Conservation (phyloP, 1,284 basidiomycete genomes). For the Erythrobasidium hasegawianum region DNA sequence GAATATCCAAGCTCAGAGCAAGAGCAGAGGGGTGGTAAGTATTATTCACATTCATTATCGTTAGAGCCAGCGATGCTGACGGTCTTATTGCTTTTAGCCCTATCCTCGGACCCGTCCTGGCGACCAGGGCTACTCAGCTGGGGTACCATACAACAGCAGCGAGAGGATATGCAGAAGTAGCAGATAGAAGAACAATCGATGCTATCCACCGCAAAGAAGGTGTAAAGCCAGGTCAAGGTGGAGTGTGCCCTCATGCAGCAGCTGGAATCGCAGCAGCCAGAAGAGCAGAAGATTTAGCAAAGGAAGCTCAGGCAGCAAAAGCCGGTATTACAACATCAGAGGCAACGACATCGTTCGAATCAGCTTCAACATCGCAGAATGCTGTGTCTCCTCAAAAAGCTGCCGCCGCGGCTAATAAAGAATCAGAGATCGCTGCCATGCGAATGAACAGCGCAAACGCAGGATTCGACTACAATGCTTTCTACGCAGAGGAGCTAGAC, state of each 20-base stretch:
- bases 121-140: conserved; percentile 18
- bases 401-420: conserved; percentile 44
- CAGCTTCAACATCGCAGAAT: conserved; percentile 19
- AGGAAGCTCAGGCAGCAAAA: conserved; percentile 22
- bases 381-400: not conserved
- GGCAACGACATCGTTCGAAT: conserved; percentile 40
- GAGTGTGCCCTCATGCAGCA: conserved; percentile 75
- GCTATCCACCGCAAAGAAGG: conserved; percentile 81
- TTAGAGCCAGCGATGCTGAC: no score
- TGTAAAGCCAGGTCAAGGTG: conserved; percentile 60
- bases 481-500: conserved; percentile 85
- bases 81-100: no score
- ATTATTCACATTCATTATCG: no score
- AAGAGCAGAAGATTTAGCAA: conserved; percentile 36
- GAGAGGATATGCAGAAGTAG: conserved; percentile 73
- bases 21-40: conserved; percentile 28
- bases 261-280: conserved; percentile 38
- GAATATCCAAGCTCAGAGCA: conserved; percentile 26
- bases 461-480: conserved; percentile 77
- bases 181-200: conserved; percentile 71
- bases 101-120: conserved; percentile 23
- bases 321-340: conserved; percentile 39
- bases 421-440: conserved; percentile 46
- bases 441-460: conserved; percentile 38
- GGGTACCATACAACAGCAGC: conserved; percentile 15